Percentiles rank a stretch among this genome's conserved stretches.
Evolutionary conservation across 768 basidiomycete species (phyloP).

Genomic region (Postia placenta): DNA sequence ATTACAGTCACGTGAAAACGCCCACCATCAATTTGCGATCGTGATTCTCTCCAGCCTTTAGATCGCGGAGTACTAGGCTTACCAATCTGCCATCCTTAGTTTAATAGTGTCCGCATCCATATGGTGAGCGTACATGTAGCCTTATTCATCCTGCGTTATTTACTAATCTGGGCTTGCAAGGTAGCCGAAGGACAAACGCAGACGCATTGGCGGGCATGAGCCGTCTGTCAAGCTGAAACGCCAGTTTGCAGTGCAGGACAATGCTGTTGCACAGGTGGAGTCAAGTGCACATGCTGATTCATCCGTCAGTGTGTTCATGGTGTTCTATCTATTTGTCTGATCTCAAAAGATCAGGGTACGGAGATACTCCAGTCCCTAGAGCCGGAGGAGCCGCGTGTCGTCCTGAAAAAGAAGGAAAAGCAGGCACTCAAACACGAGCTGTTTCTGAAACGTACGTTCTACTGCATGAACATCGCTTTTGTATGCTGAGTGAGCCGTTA

Average conservation of each 20-base stretch:
- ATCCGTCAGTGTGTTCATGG: constrained; percentile 29
- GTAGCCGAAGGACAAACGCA: constrained; percentile 33
- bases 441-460: constrained; percentile 54
- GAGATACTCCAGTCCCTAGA: constrained; percentile 36
- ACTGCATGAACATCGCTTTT: background rate
- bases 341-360: constrained; percentile 28
- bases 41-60: no score
- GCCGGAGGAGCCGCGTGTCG: constrained; percentile 17
- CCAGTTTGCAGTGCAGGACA: constrained; percentile 43
- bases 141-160: no score
- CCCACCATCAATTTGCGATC: no score
- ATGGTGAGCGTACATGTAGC: no score
- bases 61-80: no score
- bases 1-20: no score
- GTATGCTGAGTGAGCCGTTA: constrained; percentile 15
- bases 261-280: constrained; percentile 41
- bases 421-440: constrained; percentile 58
- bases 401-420: constrained; percentile 60
- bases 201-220: constrained; percentile 41
- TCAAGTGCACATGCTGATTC: constrained; percentile 34
- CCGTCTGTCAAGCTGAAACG: constrained; percentile 48
- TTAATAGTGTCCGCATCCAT: no score
- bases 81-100: no score
- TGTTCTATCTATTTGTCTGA: constrained; percentile 8
- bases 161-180: background rate